phyloP scores from a whole-genome alignment of 345 rosid species.

The Eucalyptus cloeziana region DNA sequence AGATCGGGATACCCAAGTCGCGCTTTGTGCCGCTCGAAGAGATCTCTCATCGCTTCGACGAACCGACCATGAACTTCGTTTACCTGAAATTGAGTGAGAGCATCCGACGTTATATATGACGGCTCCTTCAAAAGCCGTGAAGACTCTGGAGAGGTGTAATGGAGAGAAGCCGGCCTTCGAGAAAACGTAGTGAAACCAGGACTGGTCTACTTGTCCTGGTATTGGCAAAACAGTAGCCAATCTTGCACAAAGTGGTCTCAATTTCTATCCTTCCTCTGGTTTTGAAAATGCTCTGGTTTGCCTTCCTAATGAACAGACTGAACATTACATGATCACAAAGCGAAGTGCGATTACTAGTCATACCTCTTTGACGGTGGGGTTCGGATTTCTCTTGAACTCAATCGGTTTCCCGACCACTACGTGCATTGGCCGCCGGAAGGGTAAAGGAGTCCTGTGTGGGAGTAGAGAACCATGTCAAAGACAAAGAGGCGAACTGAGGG shows the following conservation, averaged over 20 bases:
- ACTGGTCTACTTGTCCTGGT: not conserved
- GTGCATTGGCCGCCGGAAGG: slow-evolving; percentile 62
- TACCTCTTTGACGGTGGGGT: slow-evolving; percentile 87
- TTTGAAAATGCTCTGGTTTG: not conserved
- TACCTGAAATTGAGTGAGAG: slow-evolving; percentile 10
- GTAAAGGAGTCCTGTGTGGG: slow-evolving; percentile 60
- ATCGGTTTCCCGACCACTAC: slow-evolving; percentile 87
- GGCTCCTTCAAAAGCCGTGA: not conserved
- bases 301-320: not conserved
- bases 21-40: slow-evolving; percentile 64
- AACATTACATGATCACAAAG: not conserved
- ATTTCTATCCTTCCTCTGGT: not conserved
- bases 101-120: not conserved
- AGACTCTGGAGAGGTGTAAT: not conserved
- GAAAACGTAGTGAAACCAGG: not conserved
- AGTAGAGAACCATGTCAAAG: not conserved
- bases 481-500: not conserved
- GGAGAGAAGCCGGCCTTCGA: not conserved
- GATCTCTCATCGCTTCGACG: slow-evolving; percentile 60
- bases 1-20: slow-evolving; percentile 50
- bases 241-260: not conserved
- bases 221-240: not conserved
- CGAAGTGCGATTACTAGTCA: not conserved
- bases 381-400: slow-evolving; percentile 44
- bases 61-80: slow-evolving; percentile 43